Evolutionary conservation across 2,329 filamentous ascomycete genomes (phyloP).

Genomic region (Moelleriella libera): DNA sequence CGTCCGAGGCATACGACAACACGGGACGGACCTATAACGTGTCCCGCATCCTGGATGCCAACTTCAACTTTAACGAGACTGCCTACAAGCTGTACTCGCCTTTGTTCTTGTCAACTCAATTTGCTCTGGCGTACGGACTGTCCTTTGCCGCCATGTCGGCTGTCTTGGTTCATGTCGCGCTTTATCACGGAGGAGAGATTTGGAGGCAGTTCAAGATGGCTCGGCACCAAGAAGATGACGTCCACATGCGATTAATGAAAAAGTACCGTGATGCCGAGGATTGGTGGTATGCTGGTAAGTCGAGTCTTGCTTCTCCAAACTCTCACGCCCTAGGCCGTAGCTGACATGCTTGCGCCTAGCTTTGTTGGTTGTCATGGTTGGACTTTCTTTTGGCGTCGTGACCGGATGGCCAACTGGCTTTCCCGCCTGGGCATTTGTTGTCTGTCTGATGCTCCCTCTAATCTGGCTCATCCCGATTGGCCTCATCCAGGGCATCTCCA

Average conservation of each 20-base stretch:
- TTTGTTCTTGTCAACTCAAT: slow-evolving; percentile 49
- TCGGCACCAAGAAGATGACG: slow-evolving; percentile 40
- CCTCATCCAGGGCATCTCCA: slow-evolving; percentile 46
- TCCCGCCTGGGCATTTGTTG: slow-evolving; percentile 41
- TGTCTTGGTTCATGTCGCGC: slow-evolving; percentile 38
- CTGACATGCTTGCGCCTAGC: slow-evolving; percentile 9
- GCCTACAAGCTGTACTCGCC: slow-evolving; percentile 53
- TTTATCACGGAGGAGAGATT: slow-evolving; percentile 42
- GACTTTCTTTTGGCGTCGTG: slow-evolving; percentile 38
- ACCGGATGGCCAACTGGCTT: slow-evolving; percentile 41
- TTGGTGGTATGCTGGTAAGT: slow-evolving; percentile 43
- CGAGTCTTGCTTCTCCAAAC: neutral
- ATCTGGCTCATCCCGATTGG: slow-evolving; percentile 48
- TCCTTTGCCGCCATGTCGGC: slow-evolving; percentile 54
- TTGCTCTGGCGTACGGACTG: slow-evolving; percentile 44
- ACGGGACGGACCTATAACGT: slow-evolving; percentile 46
- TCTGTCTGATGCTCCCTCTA: slow-evolving; percentile 42
- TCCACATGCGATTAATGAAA: slow-evolving; percentile 48
- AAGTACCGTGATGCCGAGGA: slow-evolving; percentile 45
- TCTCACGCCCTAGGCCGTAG: slow-evolving; percentile 4
- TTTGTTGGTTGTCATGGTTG: slow-evolving; percentile 38
- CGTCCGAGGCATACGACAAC: slow-evolving; percentile 49
- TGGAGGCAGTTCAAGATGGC: slow-evolving; percentile 40
- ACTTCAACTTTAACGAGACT: slow-evolving; percentile 43
- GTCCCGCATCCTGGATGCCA: slow-evolving; percentile 38